Evolutionary conservation across 257 asterid genomes (phyloP).

Genomic region (Ballota nigra): DNA sequence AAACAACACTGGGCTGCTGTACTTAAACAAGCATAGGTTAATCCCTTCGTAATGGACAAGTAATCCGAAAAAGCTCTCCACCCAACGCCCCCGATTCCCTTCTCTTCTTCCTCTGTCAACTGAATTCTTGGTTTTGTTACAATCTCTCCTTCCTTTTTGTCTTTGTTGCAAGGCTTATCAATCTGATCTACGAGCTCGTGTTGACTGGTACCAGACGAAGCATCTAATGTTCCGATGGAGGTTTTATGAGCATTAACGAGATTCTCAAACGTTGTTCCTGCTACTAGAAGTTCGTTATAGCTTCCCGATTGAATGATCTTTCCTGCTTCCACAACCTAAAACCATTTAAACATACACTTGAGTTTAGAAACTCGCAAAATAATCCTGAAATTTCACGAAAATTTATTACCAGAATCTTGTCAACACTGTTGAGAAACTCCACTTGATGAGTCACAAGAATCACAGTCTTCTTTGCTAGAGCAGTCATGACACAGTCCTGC

Average conservation of each 20-base stretch:
- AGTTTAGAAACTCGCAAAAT: background rate
- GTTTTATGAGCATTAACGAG: slow-evolving; percentile 61
- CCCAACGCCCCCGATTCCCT: slow-evolving; percentile 48
- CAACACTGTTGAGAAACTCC: slow-evolving; percentile 63
- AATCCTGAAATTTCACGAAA: background rate
- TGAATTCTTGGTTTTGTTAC: slow-evolving; percentile 32
- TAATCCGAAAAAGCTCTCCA: slow-evolving; percentile 56
- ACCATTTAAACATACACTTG: background rate
- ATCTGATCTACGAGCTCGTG: slow-evolving; percentile 23
- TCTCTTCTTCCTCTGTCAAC: slow-evolving; percentile 74
- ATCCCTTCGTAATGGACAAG: slow-evolving; percentile 46
- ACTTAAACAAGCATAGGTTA: slow-evolving; percentile 5
- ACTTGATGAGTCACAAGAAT: slow-evolving; percentile 86
- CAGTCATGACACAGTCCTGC: slow-evolving; percentile 75
- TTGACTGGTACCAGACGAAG: slow-evolving; percentile 25
- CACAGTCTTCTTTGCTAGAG: slow-evolving; percentile 62
- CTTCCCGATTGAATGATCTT: slow-evolving; percentile 57
- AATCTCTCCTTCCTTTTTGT: slow-evolving; percentile 41
- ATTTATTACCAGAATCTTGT: slow-evolving; percentile 57
- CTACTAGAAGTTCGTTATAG: slow-evolving; percentile 44
- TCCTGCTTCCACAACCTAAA: slow-evolving; percentile 67
- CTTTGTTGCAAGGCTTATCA: slow-evolving; percentile 16
- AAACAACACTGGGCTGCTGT: slow-evolving; percentile 42
- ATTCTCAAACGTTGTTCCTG: slow-evolving; percentile 59
- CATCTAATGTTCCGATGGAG: slow-evolving; percentile 38